A percentile compares a stretch with the other conserved stretches of the same genome.
Conservation (phyloP, 805 yeast genomes). For the Wickerhamiella brachini region DNA sequence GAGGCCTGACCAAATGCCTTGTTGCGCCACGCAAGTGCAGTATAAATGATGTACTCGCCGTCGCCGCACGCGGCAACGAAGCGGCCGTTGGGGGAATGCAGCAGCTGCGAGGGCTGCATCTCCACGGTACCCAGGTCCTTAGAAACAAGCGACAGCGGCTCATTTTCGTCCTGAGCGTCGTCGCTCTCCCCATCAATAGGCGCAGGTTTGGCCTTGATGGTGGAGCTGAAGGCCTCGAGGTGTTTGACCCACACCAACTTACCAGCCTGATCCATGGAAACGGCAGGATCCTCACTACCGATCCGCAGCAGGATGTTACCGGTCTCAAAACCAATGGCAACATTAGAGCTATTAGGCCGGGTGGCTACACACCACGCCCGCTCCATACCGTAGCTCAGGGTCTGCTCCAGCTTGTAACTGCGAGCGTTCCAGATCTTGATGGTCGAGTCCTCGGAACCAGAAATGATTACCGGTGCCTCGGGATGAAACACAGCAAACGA, state of each 20-base stretch:
- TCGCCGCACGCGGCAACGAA: slow-evolving; percentile 96
- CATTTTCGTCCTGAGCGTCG: slow-evolving; percentile 8
- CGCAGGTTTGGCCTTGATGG: slow-evolving; percentile 56
- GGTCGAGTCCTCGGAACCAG: slow-evolving; percentile 95
- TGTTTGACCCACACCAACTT: slow-evolving; percentile 84
- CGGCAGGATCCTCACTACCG: slow-evolving; percentile 88
- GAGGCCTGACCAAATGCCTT: slow-evolving; percentile 81
- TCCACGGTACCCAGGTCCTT: slow-evolving; percentile 93
- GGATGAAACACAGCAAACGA: slow-evolving; percentile 97
- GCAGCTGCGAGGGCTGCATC: slow-evolving; percentile 73
- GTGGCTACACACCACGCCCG: slow-evolving; percentile 92
- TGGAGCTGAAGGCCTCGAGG: slow-evolving; percentile 74
- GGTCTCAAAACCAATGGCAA: slow-evolving; percentile 89
- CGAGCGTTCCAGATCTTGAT: slow-evolving; percentile 89
- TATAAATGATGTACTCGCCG: slow-evolving; percentile 91
- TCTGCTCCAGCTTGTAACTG: slow-evolving; percentile 85
- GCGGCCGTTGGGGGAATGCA: slow-evolving; percentile 94
- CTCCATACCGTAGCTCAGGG: slow-evolving; percentile 81
- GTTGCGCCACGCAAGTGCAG: slow-evolving; percentile 96
- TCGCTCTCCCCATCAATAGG: slow-evolving; percentile 66
- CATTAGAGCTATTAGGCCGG: slow-evolving; percentile 56
- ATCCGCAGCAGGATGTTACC: slow-evolving; percentile 80
- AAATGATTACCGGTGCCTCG: slow-evolving; percentile 84
- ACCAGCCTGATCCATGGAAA: slow-evolving; percentile 87
- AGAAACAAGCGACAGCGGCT: slow-evolving; percentile 48